Percentiles rank a stretch among this genome's conserved stretches.
These are phyloP conservation scores for Aquilaria malaccensis DNA, from an alignment of 345 rosid species.

Conservation along the genomic window DNA sequence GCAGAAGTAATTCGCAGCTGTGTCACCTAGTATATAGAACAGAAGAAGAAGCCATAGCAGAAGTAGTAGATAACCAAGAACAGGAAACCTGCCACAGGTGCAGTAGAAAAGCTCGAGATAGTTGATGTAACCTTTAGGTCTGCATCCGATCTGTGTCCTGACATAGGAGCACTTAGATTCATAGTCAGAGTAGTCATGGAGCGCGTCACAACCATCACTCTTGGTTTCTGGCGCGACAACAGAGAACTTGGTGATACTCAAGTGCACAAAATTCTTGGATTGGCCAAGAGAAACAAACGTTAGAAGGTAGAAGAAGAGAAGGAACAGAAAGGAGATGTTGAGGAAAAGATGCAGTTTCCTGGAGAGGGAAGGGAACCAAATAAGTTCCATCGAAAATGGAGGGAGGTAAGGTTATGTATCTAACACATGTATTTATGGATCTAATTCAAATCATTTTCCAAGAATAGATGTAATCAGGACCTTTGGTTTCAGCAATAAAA, in stretches of 20 bases:
- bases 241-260: slow-evolving; percentile 1
- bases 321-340: slow-evolving; percentile 43
- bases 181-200: slow-evolving; percentile 38
- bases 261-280: slow-evolving; percentile 4
- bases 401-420: no score
- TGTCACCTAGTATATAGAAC: slow-evolving; percentile 76
- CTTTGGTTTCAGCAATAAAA: no score
- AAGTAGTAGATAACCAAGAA: slow-evolving; percentile 42
- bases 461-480: no score
- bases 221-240: slow-evolving; percentile 7
- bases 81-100: slow-evolving; percentile 37
- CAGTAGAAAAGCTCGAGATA: slow-evolving; percentile 77
- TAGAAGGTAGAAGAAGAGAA: slow-evolving; percentile 25
- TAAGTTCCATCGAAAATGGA: no score
- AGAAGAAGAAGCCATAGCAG: slow-evolving; percentile 65
- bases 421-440: no score
- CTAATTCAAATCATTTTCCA: no score
- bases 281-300: slow-evolving; percentile 17
- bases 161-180: slow-evolving; percentile 57
- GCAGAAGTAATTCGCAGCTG: slow-evolving; percentile 82
- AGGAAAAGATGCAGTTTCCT: slow-evolving; percentile 37
- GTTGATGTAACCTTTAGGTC: slow-evolving; percentile 70
- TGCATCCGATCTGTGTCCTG: slow-evolving; percentile 45
- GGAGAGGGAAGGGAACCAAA: slow-evolving; percentile 12
- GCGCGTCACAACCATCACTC: slow-evolving; percentile 25